These are phyloP conservation scores for Artomyces pyxidatus DNA, from an alignment of 768 basidiomycete species.

Conservation along the genomic window DNA sequence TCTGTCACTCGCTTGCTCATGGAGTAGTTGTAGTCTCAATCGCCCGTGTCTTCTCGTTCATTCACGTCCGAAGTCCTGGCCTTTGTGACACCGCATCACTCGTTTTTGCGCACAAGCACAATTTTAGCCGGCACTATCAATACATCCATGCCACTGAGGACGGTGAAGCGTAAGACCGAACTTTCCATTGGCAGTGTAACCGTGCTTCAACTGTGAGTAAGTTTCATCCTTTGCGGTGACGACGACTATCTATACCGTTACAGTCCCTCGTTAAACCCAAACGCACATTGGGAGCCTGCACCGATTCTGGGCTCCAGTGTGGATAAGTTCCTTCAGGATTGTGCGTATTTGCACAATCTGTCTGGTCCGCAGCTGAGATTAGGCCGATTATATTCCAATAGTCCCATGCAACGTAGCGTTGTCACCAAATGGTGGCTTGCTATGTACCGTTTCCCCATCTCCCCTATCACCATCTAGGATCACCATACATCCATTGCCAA, in stretches of 20 bases:
- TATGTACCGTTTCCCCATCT: slow-evolving; percentile 40
- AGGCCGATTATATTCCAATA: slow-evolving; percentile 21
- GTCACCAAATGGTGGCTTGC: slow-evolving; percentile 52
- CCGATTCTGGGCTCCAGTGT: slow-evolving; percentile 4
- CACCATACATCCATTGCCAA: slow-evolving; percentile 10
- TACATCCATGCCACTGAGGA: background rate
- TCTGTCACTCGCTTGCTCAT: background rate
- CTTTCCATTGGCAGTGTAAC: background rate
- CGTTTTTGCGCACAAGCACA: slow-evolving; percentile 4
- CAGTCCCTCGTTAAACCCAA: slow-evolving; percentile 7
- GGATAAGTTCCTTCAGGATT: background rate
- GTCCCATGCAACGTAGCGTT: slow-evolving; percentile 48
- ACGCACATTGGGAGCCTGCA: slow-evolving; percentile 7
- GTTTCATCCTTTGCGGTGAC: background rate
- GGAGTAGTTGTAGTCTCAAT: background rate
- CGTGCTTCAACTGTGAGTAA: background rate
- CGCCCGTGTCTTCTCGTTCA: background rate
- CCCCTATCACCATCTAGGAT: slow-evolving; percentile 6
- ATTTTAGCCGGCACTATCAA: slow-evolving; percentile 8
- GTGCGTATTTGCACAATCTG: background rate
- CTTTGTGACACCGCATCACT: slow-evolving; percentile 10
- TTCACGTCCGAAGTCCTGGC: slow-evolving; percentile 7
- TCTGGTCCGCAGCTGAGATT: background rate
- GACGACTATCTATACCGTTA: background rate
- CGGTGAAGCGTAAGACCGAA: background rate